Evolutionary conservation across 176 grass and related monocot species (phyloP), one percentile per base, ranked within the genome.

Genomic region (Cymbopogon citratus): DNA sequence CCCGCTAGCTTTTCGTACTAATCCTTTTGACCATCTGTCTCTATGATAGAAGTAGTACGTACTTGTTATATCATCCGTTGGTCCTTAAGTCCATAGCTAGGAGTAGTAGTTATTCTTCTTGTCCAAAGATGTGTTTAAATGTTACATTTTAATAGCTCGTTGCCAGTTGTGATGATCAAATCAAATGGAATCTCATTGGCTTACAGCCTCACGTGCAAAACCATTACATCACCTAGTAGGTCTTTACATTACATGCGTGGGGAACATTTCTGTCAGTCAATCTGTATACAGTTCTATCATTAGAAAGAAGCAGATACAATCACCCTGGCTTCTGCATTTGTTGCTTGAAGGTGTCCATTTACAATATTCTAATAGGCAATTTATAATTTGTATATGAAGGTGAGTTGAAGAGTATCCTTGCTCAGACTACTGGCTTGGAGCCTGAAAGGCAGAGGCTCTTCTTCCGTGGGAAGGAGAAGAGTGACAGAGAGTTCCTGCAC

Each of bases 401-500:
- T 80, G 93, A 99, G 62, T 35, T 99, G 76, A 99, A 99, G 89
- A 93, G 73, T 36, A 51, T 88, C 48, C 71, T 99, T 68, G 48
- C 75, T 27, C 88, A 85, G 74, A 16, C 83, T 71, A 89, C 91
- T 75, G 92, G 89, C 12, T 69, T 99, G 77, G 91, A 90, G 34
- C 77, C 89, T 59, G 76, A 91, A 46, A 84, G 88, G 66, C 96
- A 95, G 89, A 95, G 92, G 65, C 78, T 99, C 60, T 63, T 95
- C 49, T 95, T 95, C 71, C 80, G 89, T 65, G 93, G 96, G 39
- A 99, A 87, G 75, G 92, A 95, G 93, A 99, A 93, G 85, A 81
- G 71, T 60, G 85, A 93, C 75, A 59, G 80, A 13, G 96, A 95
- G 64, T 86, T 73, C 79, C 75, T 99, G 77, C 91, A 95, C 31